These are phyloP conservation scores for Colletotrichum destructivum DNA, from an alignment of 2,329 filamentous ascomycete genomes.

Conservation along the genomic window DNA sequence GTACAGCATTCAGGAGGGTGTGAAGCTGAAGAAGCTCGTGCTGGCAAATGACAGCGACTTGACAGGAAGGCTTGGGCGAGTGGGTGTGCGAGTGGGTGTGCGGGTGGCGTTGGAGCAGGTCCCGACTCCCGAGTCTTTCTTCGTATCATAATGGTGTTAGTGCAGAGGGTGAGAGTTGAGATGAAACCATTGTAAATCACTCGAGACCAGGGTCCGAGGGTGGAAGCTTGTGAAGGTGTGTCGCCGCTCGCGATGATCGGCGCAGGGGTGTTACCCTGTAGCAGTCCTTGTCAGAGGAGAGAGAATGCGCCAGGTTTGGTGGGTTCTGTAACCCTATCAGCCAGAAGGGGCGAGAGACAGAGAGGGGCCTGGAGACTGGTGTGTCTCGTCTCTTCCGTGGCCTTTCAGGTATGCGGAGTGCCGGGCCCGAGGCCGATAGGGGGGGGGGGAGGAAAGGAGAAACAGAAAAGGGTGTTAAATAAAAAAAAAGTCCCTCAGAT, in stretches of 20 bases:
- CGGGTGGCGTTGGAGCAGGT: constrained; percentile 29
- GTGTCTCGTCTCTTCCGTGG: constrained; percentile 19
- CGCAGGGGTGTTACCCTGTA: constrained; percentile 37
- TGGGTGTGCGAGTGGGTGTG: constrained; percentile 14
- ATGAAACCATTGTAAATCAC: constrained; percentile 44
- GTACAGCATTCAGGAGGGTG: constrained; percentile 18
- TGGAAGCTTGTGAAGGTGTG: constrained; percentile 21
- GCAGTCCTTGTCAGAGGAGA: constrained; percentile 38
- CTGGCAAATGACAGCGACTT: constrained; percentile 45
- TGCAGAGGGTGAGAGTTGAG: constrained; percentile 39
- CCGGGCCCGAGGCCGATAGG: constrained; percentile 24
- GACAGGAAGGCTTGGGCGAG: constrained; percentile 29
- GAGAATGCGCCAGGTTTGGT: constrained; percentile 28
- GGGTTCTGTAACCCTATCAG: constrained; percentile 12
- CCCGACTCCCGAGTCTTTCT: constrained; percentile 33
- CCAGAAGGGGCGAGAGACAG: neutral
- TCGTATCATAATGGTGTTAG: constrained; percentile 37
- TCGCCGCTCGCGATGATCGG: constrained; percentile 35
- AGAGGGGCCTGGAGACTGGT: constrained; percentile 29
- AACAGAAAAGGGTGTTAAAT: no score
- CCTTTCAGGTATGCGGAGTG: neutral
- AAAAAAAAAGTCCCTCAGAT: constrained; percentile 14
- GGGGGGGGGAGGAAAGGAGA: neutral
- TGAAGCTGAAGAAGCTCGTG: constrained; percentile 15
- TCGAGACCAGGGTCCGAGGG: constrained; percentile 42